Conservation (phyloP, 2,329 filamentous ascomycete genomes). For the Bipolaris bicolor region DNA sequence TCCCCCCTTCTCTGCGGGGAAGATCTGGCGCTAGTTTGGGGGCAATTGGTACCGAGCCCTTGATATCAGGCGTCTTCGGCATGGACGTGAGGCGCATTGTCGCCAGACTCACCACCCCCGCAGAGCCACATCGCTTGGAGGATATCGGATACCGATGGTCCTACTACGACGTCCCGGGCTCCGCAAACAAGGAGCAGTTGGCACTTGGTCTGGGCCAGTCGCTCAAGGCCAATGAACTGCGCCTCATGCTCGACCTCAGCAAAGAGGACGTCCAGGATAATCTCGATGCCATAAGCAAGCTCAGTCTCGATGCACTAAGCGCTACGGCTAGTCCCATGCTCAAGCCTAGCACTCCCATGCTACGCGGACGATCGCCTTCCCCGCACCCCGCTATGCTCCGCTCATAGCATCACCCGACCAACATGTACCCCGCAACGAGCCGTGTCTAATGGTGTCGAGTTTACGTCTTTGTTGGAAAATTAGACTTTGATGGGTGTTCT, state of each 20-base stretch:
- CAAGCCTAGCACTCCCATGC: constrained; percentile 42
- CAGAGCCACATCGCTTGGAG: constrained; percentile 40
- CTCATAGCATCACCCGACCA: constrained; percentile 2
- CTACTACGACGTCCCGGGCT: constrained; percentile 41
- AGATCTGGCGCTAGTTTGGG: constrained; percentile 35
- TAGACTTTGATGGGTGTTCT: neutral
- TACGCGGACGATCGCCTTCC: constrained; percentile 43
- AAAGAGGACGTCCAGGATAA: constrained; percentile 47
- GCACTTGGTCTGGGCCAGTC: constrained; percentile 44
- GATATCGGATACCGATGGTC: constrained; percentile 44
- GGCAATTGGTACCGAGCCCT: constrained; percentile 37
- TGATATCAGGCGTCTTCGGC: constrained; percentile 46
- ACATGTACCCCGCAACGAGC: neutral
- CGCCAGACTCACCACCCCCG: constrained; percentile 41
- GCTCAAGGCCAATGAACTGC: constrained; percentile 46
- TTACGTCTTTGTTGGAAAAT: neutral
- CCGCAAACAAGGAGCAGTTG: constrained; percentile 41
- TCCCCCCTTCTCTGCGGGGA: constrained; percentile 39
- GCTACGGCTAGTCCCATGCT: constrained; percentile 47
- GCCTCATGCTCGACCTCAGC: constrained; percentile 45
- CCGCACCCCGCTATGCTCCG: constrained; percentile 39
- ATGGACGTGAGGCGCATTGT: constrained; percentile 44
- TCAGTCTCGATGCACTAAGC: constrained; percentile 46
- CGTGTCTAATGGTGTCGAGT: neutral
- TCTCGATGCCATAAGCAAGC: constrained; percentile 46